These are phyloP conservation scores for Tulasnella sp. DNA, from an alignment of 768 basidiomycete species.

Conservation along the genomic window DNA sequence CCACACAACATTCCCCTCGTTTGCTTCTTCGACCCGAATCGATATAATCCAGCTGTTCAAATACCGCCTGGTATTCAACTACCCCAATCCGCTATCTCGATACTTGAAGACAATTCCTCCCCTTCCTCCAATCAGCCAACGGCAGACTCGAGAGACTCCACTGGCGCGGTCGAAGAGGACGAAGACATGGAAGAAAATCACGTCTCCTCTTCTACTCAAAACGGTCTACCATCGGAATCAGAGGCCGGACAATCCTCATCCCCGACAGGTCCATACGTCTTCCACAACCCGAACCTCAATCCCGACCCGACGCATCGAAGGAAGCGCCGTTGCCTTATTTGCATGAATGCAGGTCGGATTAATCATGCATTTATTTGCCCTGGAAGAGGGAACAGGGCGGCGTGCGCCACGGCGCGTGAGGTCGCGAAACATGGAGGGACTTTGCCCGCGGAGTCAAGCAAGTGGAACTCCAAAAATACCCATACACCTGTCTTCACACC, in stretches of 20 bases:
- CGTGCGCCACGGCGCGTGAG: constrained; percentile 9
- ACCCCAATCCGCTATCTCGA: background rate
- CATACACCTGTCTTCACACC: constrained; percentile 9
- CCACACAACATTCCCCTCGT: constrained; percentile 2
- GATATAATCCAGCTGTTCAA: background rate
- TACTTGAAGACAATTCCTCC: background rate
- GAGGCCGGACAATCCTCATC: background rate
- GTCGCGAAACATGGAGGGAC: constrained; percentile 1
- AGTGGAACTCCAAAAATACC: constrained; percentile 9
- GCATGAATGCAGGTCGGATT: constrained; percentile 8
- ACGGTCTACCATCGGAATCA: background rate
- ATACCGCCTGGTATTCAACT: background rate
- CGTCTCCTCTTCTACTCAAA: background rate
- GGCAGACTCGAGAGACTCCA: background rate
- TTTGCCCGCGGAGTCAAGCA: background rate
- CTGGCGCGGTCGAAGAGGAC: background rate
- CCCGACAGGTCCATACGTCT: background rate
- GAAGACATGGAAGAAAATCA: background rate
- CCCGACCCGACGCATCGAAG: background rate
- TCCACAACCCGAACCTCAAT: background rate
- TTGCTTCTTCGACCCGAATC: constrained; percentile 10
- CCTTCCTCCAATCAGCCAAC: background rate
- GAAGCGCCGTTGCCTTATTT: background rate
- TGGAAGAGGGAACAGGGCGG: constrained; percentile 14
- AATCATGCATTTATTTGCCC: constrained; percentile 17